Conservation (phyloP, 2,329 filamentous ascomycete species). For the Arthrocladium fulminans region DNA sequence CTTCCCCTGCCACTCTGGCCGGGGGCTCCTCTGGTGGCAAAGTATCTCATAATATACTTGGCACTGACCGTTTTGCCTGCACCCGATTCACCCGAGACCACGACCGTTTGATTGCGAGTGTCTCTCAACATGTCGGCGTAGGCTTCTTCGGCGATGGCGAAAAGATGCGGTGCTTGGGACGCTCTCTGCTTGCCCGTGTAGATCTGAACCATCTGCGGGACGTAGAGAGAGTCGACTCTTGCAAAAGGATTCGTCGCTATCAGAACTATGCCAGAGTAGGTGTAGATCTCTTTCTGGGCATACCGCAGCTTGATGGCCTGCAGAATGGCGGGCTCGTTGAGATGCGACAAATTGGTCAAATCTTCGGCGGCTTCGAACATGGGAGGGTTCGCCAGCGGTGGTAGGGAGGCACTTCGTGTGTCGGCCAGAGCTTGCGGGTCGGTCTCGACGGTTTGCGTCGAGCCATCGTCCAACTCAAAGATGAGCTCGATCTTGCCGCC, state of each 20-base stretch:
- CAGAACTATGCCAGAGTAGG: constrained; percentile 95
- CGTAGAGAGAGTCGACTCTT: constrained; percentile 93
- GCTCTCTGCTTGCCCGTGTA: constrained; percentile 95
- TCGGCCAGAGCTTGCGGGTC: constrained; percentile 66
- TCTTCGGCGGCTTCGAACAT: constrained; percentile 99
- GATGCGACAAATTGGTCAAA: constrained; percentile 89
- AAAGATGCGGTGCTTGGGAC: constrained; percentile 93
- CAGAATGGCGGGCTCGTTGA: constrained; percentile 95
- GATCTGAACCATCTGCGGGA: constrained; percentile 98
- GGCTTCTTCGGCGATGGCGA: constrained; percentile 96
- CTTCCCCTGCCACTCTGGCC: constrained; percentile 71
- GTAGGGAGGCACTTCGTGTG: constrained; percentile 62
- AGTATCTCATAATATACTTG: constrained; percentile 99
- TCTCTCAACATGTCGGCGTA: constrained; percentile 98
- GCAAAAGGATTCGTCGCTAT: constrained; percentile 99
- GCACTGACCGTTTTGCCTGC: constrained; percentile 98
- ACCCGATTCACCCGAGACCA: constrained; percentile 98
- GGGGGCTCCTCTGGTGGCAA: constrained; percentile 90
- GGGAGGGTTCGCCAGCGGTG: constrained; percentile 92
- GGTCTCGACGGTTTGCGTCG: constrained; percentile 72
- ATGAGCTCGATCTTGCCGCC: constrained; percentile 65
- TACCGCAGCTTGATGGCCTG: constrained; percentile 94
- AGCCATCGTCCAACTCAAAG: constrained; percentile 80
- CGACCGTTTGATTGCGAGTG: constrained; percentile 91
- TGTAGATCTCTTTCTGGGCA: constrained; percentile 98